Percentiles rank a stretch among this genome's conserved stretches.
Conservation (phyloP, 805 yeast species). For the Tetrapisispora namnaoensis region DNA sequence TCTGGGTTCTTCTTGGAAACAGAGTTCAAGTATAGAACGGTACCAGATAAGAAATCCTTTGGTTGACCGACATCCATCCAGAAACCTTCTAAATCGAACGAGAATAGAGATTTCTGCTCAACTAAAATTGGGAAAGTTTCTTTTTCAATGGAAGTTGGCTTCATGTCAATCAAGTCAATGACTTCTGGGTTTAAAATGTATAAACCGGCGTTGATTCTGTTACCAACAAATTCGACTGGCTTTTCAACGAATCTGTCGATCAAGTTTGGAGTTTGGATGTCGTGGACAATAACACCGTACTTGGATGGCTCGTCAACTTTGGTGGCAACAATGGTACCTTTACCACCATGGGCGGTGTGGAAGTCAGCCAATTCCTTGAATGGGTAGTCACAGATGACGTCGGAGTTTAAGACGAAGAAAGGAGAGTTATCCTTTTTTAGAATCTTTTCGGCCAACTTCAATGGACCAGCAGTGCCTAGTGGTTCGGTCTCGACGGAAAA, state of each 20-base stretch:
- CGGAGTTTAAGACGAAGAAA: constrained; percentile 95
- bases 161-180: constrained; percentile 90
- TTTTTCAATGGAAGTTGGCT: constrained; percentile 98
- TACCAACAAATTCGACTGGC: constrained; percentile 98
- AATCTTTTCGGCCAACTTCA: constrained; percentile 90
- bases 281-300: constrained; percentile 98
- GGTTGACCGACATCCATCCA: constrained; percentile 99
- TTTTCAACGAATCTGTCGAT: constrained; percentile 98
- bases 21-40: constrained; percentile 82
- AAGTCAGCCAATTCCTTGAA: constrained; percentile 82
- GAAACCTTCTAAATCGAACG: constrained; percentile 97
- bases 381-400: constrained; percentile 98
- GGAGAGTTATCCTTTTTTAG: constrained; percentile 93
- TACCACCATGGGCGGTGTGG: constrained; percentile 95
- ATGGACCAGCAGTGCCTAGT: constrained; percentile 98
- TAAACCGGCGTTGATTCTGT: constrained; percentile 99
- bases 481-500: constrained; percentile 99
- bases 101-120: constrained; percentile 77
- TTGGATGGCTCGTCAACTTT: constrained; percentile 99
- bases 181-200: constrained; percentile 97
- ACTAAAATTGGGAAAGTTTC: constrained; percentile 98
- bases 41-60: constrained; percentile 96
- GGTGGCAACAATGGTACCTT: constrained; percentile 97
- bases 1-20: constrained; percentile 71
- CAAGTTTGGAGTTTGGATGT: constrained; percentile 87